Base-by-base conservation (phyloP, 2,329 filamentous ascomycete species). In the Epichloe hybrida region DNA sequence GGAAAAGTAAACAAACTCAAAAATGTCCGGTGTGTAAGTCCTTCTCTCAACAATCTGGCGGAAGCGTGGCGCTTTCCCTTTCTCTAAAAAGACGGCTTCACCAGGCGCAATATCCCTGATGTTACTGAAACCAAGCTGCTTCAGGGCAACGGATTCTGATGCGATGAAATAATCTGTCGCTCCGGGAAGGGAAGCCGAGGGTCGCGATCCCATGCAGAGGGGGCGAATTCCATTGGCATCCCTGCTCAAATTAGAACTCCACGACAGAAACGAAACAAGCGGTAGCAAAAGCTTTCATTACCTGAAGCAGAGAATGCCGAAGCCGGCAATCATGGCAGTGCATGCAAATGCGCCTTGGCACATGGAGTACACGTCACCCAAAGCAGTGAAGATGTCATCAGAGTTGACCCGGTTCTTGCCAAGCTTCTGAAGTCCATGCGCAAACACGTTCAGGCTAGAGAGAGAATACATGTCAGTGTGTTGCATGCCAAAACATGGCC, bases 121-220 rank as follows among this genome's bases (percentile, higher is more conserved):
- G 61, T 88, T 74, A 36, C 67, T 73, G 70, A 93, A 95, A 15
- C 88, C 88, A 46, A 91, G 81, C 64, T 94, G 88, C 44, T 78
- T 78, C 45, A 95, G 72, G 8, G 88, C 89, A 47, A 95, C 82
- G 8, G 85, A 91, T 67, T 95, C 89, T 0, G 88, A 95, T 1
- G 88, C 88, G 72, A 95, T 80, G 77, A 95, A 88, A 71, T 94
- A 95, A 67, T 95, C 89, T 53, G 69, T 83, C 5, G 80, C 81
- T 4, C 77, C 72, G 37, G 78, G 75, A 39, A 80, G 52, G 0
- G 75, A 84, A 13, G 72, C 67, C 1, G 86, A 88, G 1, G 80
- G 76, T 50, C 88, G 79, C 46, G 81, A 86, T 41, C 89, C 89
- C 9, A 95, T 70, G 45, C 86, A 79, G 56, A 95, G 78, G 2